Evolutionary conservation across 345 rosid species (phyloP).

Genomic region (Populus ilicifolia): DNA sequence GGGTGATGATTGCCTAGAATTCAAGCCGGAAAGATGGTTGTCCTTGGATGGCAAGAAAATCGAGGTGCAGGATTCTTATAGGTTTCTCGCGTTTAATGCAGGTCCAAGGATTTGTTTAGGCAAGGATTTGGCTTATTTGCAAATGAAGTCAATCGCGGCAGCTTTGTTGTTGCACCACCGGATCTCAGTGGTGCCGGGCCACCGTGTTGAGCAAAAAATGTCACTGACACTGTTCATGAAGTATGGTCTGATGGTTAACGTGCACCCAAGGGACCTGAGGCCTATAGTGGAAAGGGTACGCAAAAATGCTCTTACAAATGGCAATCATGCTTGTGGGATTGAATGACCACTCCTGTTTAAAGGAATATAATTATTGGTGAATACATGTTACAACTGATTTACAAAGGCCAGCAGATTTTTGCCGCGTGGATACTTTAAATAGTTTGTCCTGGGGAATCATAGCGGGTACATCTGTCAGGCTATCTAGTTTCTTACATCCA

Average conservation of each 20-base stretch:
- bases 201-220: conserved; percentile 51
- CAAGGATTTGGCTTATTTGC: conserved; percentile 43
- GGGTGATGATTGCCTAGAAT: conserved; percentile 47
- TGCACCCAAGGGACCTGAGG: conserved; percentile 36
- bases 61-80: conserved; percentile 23
- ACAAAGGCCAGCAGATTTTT: no score
- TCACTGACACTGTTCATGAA: conserved; percentile 51
- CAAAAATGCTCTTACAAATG: not conserved
- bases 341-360: not conserved
- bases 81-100: conserved; percentile 42
- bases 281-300: conserved; percentile 19
- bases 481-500: no score
- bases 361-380: not conserved
- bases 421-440: no score
- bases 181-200: conserved; percentile 36
- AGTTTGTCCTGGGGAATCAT: no score
- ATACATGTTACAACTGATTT: not conserved
- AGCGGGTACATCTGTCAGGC: no score
- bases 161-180: conserved; percentile 41
- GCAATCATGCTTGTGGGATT: not conserved
- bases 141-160: conserved; percentile 47
- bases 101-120: conserved; percentile 55
- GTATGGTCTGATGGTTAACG: conserved; percentile 38
- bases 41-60: conserved; percentile 24
- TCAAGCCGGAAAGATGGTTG: conserved; percentile 46